Conservation (phyloP, 1,139 yeast genomes). For the Nakaseomyces delphensis region DNA sequence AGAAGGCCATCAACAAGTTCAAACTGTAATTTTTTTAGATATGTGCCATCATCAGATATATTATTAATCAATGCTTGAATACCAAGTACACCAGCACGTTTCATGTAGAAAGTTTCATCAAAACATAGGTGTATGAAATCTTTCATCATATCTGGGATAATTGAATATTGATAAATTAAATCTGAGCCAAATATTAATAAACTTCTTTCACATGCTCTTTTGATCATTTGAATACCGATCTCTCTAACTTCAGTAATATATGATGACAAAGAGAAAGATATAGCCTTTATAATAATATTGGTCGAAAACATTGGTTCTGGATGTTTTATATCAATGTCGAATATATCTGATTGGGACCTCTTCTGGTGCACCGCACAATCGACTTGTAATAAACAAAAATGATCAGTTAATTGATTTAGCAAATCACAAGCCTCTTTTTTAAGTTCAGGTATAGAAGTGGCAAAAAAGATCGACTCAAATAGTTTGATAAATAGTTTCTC, state of each 20-base stretch:
- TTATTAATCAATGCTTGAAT: conserved; percentile 64
- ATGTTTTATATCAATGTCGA: conserved; percentile 70
- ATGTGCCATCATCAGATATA: conserved; percentile 55
- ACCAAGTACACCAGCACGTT: conserved; percentile 86
- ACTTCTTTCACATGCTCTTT: conserved; percentile 54
- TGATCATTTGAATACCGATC: conserved; percentile 61
- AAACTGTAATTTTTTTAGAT: conserved; percentile 71
- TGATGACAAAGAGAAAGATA: conserved; percentile 72
- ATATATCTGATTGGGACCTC: conserved; percentile 59
- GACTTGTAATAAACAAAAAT: conserved; percentile 67
- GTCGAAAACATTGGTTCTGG: conserved; percentile 67
- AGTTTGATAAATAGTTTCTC: conserved; percentile 42
- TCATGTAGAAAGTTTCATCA: conserved; percentile 75
- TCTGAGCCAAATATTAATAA: conserved; percentile 61
- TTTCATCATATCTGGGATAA: conserved; percentile 68
- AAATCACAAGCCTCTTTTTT: conserved; percentile 56
- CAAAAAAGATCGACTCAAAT: conserved; percentile 61
- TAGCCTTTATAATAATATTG: conserved; percentile 61
- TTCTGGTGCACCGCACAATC: conserved; percentile 67
- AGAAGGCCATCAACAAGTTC: conserved; percentile 81
- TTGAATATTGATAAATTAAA: conserved; percentile 61
- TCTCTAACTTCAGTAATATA: conserved; percentile 62
- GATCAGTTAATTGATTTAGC: conserved; percentile 63
- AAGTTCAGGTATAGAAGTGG: conserved; percentile 70
- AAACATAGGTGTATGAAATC: conserved; percentile 86